Percentiles rank a stretch among this genome's conserved stretches.
Evolutionary conservation across 2,329 filamentous ascomycete genomes (phyloP).

Genomic region (Pyrenochaeta sp.): DNA sequence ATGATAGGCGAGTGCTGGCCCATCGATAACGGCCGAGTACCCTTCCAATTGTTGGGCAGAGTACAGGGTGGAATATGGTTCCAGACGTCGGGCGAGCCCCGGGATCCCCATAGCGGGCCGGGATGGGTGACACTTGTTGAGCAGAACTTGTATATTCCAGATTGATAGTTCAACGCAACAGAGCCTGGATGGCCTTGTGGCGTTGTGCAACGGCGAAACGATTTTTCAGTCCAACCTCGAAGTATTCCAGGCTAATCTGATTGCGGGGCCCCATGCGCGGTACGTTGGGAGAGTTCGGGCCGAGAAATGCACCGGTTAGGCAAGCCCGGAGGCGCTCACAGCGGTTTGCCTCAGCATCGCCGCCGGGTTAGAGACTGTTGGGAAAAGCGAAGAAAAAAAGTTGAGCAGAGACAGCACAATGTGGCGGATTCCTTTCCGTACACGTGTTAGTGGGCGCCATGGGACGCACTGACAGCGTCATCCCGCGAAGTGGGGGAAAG

Average conservation of each 20-base stretch:
- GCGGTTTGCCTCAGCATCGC: not conserved
- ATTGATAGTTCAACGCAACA: not conserved
- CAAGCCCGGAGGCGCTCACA: not conserved
- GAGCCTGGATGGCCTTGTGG: not conserved
- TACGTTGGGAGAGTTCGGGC: not conserved
- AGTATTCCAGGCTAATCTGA: too few species aligned
- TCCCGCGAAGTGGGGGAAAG: constrained; percentile 34
- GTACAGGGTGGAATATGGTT: constrained; percentile 41
- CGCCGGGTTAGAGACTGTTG: constrained; percentile 8
- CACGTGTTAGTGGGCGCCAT: constrained; percentile 25
- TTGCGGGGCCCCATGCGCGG: not conserved
- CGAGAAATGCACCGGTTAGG: not conserved
- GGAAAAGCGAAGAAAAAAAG: constrained; percentile 18
- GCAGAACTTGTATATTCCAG: not conserved
- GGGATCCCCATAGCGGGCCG: constrained; percentile 41
- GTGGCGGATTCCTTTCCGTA: constrained; percentile 15
- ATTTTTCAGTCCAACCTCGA: too few species aligned
- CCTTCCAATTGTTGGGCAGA: constrained; percentile 31
- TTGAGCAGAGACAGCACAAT: not conserved
- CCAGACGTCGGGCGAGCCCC: constrained; percentile 41
- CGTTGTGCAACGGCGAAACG: not conserved
- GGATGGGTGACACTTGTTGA: not conserved
- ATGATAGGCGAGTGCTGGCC: constrained; percentile 79
- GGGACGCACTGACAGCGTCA: constrained; percentile 28
- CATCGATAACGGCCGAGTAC: constrained; percentile 68